phyloP scores from a whole-genome alignment of 768 basidiomycete genomes.

The Pleurotus salmoneostramineus region DNA sequence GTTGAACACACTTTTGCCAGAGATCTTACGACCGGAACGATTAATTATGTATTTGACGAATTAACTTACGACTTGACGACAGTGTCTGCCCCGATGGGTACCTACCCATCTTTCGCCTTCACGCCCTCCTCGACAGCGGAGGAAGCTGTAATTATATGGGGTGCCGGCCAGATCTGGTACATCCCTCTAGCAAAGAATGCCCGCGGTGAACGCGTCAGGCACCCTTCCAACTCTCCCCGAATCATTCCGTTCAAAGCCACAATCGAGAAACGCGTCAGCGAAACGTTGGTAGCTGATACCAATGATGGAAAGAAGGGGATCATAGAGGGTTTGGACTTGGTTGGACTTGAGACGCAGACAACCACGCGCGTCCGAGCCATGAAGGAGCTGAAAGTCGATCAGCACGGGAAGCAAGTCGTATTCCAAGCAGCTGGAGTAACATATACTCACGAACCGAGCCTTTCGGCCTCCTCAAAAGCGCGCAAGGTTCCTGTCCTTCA shows the following conservation, averaged over 20 bases:
- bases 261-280: slow-evolving; percentile 60
- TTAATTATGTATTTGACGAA: slow-evolving; percentile 64
- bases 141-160: slow-evolving; percentile 67
- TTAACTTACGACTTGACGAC: slow-evolving; percentile 62
- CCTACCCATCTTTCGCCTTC: slow-evolving; percentile 75
- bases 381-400: slow-evolving; percentile 54
- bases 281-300: slow-evolving; percentile 45
- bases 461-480: slow-evolving; percentile 16
- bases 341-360: slow-evolving; percentile 47
- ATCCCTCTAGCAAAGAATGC: slow-evolving; percentile 53
- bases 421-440: slow-evolving; percentile 69
- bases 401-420: slow-evolving; percentile 46
- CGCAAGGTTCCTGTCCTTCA: slow-evolving; percentile 46
- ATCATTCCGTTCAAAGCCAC: slow-evolving; percentile 58
- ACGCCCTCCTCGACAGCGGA: slow-evolving; percentile 38
- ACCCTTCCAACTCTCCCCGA: slow-evolving; percentile 30
- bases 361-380: slow-evolving; percentile 60
- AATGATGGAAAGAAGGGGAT: slow-evolving; percentile 5
- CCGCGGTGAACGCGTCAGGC: slow-evolving; percentile 46
- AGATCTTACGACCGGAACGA: slow-evolving; percentile 62
- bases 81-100: slow-evolving; percentile 74
- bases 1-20: slow-evolving; percentile 24
- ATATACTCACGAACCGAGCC: slow-evolving; percentile 41
- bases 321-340: slow-evolving; percentile 33
- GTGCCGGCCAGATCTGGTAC: slow-evolving; percentile 63